These are phyloP conservation scores for Teratosphaeria viscida DNA, from an alignment of 2,329 filamentous ascomycete genomes.

Conservation along the genomic window DNA sequence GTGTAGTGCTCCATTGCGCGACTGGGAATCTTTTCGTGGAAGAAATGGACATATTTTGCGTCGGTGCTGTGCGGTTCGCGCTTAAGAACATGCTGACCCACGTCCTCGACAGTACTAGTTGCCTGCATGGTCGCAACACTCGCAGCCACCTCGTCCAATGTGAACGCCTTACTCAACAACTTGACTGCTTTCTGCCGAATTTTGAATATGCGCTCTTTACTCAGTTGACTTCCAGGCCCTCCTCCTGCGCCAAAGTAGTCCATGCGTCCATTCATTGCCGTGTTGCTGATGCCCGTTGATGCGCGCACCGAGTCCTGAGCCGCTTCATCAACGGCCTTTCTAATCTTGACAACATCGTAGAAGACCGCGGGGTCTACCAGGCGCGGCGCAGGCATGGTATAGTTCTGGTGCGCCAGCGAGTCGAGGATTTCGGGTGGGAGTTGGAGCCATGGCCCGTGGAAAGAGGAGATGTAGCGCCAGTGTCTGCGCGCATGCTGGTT, in stretches of 20 bases:
- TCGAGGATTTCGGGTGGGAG: conserved; percentile 70
- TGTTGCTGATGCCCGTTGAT: conserved; percentile 59
- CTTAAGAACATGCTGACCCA: conserved; percentile 62
- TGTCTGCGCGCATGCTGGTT: conserved; percentile 45
- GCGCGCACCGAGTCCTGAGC: conserved; percentile 68
- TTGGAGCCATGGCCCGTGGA: conserved; percentile 74
- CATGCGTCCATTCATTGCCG: conserved; percentile 45
- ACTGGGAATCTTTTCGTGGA: conserved; percentile 79
- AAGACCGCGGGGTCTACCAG: conserved; percentile 72
- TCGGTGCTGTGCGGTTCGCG: conserved; percentile 57
- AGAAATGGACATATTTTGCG: conserved; percentile 83
- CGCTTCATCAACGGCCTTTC: conserved; percentile 68
- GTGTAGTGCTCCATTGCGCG: conserved; percentile 63
- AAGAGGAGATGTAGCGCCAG: conserved; percentile 76
- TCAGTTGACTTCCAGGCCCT: conserved; percentile 51
- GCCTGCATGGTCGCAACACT: conserved; percentile 78
- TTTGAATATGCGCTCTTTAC: conserved; percentile 63
- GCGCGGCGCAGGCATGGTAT: conserved; percentile 62
- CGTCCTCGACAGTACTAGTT: conserved; percentile 64
- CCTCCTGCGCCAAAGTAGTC: conserved; percentile 41
- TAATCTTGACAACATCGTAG: conserved; percentile 76
- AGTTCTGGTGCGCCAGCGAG: conserved; percentile 68
- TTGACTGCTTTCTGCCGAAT: conserved; percentile 73
- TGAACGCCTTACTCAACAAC: conserved; percentile 67
- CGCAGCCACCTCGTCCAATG: conserved; percentile 70